phyloP scores from a whole-genome alignment of 2,329 filamentous ascomycete species.

The Ophiosphaerella korrae region DNA sequence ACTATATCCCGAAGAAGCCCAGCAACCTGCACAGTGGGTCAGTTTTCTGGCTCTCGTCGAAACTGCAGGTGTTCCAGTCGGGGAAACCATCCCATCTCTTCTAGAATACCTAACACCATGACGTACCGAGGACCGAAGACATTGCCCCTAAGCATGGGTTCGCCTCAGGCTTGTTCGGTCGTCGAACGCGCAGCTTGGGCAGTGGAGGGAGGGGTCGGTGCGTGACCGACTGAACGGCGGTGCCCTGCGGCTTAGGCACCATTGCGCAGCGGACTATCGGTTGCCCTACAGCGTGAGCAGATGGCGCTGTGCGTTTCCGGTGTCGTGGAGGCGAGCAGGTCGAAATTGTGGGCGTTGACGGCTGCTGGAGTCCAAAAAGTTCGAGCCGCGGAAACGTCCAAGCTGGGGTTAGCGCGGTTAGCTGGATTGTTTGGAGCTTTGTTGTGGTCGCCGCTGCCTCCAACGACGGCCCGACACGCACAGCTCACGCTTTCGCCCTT shows the following conservation, averaged over 20 bases:
- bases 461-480: conserved; percentile 13
- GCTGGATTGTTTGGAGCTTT: conserved; percentile 19
- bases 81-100: neutral
- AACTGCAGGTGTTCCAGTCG: neutral
- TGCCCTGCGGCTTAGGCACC: conserved; percentile 45
- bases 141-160: conserved; percentile 71
- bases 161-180: conserved; percentile 64
- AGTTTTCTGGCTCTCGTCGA: conserved; percentile 15
- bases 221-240: conserved; percentile 43
- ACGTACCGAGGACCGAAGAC: conserved; percentile 68
- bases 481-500: conserved; percentile 5
- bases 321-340: neutral
- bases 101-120: neutral
- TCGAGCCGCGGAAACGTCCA: conserved; percentile 14
- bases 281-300: neutral
- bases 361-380: conserved; percentile 19
- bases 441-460: conserved; percentile 13
- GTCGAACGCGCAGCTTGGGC: conserved; percentile 67
- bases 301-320: neutral
- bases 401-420: conserved; percentile 13
- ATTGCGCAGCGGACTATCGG: conserved; percentile 24
- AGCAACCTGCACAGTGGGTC: conserved; percentile 66
- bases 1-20: conserved; percentile 77
- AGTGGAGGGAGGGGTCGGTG: conserved; percentile 62
- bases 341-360: neutral